Evolutionary conservation across 2,329 filamentous ascomycete species (phyloP).

Genomic region (Pestalotiopsis sp.): DNA sequence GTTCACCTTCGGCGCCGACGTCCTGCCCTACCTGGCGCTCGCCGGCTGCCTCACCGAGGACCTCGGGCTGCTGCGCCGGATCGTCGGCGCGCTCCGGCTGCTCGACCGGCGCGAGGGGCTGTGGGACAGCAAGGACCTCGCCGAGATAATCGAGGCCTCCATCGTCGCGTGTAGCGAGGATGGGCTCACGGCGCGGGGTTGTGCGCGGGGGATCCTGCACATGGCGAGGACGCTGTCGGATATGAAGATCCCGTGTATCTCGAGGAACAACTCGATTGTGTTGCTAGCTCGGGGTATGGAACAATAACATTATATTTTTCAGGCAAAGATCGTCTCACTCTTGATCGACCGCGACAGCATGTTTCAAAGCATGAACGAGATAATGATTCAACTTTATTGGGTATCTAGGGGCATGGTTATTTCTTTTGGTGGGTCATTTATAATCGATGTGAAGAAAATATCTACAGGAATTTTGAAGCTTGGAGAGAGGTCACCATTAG

Average conservation of each 20-base stretch:
- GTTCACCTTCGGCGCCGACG: not conserved
- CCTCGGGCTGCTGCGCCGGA: not conserved
- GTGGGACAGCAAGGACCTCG: slow-evolving; percentile 1
- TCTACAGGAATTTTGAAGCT: not conserved
- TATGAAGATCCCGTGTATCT: too few relatives aligned
- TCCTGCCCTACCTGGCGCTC: not conserved
- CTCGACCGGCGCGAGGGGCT: not conserved
- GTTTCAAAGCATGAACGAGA: not conserved
- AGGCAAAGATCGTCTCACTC: not conserved
- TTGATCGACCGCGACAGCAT: not conserved
- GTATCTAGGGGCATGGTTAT: not conserved
- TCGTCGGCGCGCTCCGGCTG: not conserved
- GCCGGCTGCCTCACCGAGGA: not conserved
- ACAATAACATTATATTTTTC: not conserved
- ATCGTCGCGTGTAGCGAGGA: not conserved
- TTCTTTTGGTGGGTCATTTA: not conserved
- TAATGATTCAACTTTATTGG: not conserved
- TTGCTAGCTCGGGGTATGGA: not conserved
- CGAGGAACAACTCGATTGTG: too few relatives aligned
- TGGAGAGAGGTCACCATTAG: not conserved
- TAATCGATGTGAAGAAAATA: not conserved
- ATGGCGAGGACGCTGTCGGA: too few relatives aligned
- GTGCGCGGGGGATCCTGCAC: too few relatives aligned
- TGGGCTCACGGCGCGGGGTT: too few relatives aligned
- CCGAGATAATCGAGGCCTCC: not conserved